These are phyloP conservation scores for Trametes villosa DNA, from an alignment of 768 basidiomycete species.

Conservation along the genomic window DNA sequence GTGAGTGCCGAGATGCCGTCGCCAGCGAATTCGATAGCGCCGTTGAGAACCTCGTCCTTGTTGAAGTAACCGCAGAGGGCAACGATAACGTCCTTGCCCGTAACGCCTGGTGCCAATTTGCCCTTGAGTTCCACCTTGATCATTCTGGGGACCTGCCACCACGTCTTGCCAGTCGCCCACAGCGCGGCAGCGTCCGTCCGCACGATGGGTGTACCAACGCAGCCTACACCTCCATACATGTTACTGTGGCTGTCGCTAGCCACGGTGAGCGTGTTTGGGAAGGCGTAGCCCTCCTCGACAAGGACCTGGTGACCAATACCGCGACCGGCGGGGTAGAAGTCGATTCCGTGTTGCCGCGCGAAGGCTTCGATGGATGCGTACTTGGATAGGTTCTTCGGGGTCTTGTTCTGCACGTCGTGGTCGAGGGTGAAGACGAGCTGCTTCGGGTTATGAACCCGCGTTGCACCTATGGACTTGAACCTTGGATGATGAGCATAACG, in stretches of 20 bases:
- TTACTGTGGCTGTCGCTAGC: slow-evolving; percentile 97
- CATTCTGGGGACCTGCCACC: slow-evolving; percentile 99
- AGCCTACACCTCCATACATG: slow-evolving; percentile 98
- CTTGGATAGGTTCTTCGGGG: slow-evolving; percentile 87
- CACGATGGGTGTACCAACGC: slow-evolving; percentile 96
- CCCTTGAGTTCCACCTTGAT: slow-evolving; percentile 93
- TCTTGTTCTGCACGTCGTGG: slow-evolving; percentile 97
- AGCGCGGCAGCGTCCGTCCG: slow-evolving; percentile 93
- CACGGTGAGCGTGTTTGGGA: slow-evolving; percentile 93
- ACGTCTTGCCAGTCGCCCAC: slow-evolving; percentile 98
- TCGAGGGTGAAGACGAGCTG: slow-evolving; percentile 97
- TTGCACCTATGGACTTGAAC: slow-evolving; percentile 94
- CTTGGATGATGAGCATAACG: slow-evolving; percentile 42
- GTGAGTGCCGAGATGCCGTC: slow-evolving; percentile 78
- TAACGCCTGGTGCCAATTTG: slow-evolving; percentile 82
- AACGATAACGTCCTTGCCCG: slow-evolving; percentile 98
- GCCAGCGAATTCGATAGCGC: slow-evolving; percentile 95
- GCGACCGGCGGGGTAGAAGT: slow-evolving; percentile 97
- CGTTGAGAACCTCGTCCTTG: slow-evolving; percentile 94
- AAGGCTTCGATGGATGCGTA: slow-evolving; percentile 92
- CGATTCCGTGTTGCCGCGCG: slow-evolving; percentile 80
- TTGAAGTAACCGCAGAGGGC: slow-evolving; percentile 96
- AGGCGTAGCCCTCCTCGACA: slow-evolving; percentile 98
- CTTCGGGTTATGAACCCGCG: slow-evolving; percentile 71
- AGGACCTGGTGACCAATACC: slow-evolving; percentile 98